These are phyloP conservation scores for Colletotrichum lini DNA, from an alignment of 2,329 filamentous ascomycete genomes.

Conservation along the genomic window DNA sequence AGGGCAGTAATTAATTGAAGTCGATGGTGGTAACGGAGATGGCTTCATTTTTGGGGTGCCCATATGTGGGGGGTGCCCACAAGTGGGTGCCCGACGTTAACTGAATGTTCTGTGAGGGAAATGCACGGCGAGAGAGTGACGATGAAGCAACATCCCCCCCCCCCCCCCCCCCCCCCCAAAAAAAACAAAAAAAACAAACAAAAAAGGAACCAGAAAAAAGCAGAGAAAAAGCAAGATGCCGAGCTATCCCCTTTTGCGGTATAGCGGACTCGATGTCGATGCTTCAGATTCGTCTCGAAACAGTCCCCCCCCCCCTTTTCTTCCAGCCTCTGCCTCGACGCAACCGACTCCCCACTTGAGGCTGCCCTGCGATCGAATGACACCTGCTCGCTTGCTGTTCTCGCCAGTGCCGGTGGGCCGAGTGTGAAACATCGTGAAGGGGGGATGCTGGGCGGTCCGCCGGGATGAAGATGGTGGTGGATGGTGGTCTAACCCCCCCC, in stretches of 20 bases:
- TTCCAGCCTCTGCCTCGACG: not conserved
- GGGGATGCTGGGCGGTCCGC: constrained; percentile 3
- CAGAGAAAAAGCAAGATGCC: constrained; percentile 12
- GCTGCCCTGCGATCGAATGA: constrained; percentile 35
- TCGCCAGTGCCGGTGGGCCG: constrained; percentile 19
- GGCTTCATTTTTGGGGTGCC: no score
- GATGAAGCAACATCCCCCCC: not conserved
- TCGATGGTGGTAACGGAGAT: no score
- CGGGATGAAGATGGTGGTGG: not conserved
- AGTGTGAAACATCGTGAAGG: constrained; percentile 36
- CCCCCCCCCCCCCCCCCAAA: no score
- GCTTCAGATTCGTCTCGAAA: constrained; percentile 43
- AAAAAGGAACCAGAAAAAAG: not conserved
- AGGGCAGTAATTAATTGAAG: no score
- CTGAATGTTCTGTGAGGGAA: no score
- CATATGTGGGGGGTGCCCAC: no score
- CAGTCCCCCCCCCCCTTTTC: not conserved
- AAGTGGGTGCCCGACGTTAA: no score
- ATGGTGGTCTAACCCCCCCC: no score
- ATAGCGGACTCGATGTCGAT: constrained; percentile 35
- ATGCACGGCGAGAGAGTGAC: constrained; percentile 6
- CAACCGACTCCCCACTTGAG: constrained; percentile 34
- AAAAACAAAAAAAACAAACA: not conserved
- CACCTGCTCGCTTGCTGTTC: constrained; percentile 12
- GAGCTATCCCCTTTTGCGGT: constrained; percentile 29